phyloP scores from a whole-genome alignment of 164 flowering plant genomes.

The Sextonia rubra region DNA sequence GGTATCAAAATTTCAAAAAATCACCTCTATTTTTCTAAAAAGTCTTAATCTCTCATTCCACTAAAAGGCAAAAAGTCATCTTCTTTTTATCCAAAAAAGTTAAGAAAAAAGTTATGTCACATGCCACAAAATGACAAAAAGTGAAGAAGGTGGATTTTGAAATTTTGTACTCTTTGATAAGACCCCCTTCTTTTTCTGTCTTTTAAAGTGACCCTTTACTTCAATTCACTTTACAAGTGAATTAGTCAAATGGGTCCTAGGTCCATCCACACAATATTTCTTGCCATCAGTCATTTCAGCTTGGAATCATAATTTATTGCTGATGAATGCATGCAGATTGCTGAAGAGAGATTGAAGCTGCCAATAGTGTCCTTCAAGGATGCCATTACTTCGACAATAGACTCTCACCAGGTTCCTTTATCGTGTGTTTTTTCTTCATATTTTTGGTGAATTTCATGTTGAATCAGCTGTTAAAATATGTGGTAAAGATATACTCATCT shows the following conservation, averaged over 20 bases:
- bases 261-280: neutral
- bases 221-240: too few species aligned
- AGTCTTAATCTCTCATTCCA: too few species aligned
- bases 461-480: neutral
- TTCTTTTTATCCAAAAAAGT: too few species aligned
- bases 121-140: too few species aligned
- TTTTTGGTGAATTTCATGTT: neutral
- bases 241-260: neutral
- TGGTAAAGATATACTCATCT: neutral
- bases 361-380: conserved; percentile 80
- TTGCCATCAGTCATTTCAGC: neutral
- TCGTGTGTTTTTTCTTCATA: neutral
- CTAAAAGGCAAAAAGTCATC: too few species aligned
- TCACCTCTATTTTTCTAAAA: too few species aligned
- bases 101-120: too few species aligned
- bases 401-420: conserved; percentile 68
- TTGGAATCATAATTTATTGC: neutral
- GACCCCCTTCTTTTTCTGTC: too few species aligned
- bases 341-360: conserved; percentile 60
- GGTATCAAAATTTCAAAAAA: too few species aligned
- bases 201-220: too few species aligned
- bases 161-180: too few species aligned
- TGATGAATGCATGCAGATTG: conserved; percentile 44
- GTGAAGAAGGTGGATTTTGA: too few species aligned
- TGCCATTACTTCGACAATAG: conserved; percentile 58